Evolutionary conservation across 768 basidiomycete species (phyloP).

Genomic region (Scleroderma bovista): DNA sequence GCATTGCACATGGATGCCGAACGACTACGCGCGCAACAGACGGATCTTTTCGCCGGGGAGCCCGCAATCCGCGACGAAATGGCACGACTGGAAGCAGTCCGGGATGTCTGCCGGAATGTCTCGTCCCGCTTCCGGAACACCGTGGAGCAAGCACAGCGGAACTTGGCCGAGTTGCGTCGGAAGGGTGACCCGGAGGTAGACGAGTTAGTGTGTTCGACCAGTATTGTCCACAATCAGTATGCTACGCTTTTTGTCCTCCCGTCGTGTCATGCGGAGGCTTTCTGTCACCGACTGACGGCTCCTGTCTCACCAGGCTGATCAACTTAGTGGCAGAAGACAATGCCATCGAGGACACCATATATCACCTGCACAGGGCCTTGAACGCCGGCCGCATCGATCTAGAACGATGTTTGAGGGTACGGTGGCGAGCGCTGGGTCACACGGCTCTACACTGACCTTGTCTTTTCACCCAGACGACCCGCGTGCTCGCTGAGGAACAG

Average conservation of each 20-base stretch:
- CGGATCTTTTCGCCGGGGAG: constrained; percentile 82
- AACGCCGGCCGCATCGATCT: constrained; percentile 90
- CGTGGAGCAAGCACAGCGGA: constrained; percentile 63
- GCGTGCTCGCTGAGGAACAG: constrained; percentile 89
- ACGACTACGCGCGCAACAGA: constrained; percentile 72
- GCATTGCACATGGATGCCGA: constrained; percentile 62
- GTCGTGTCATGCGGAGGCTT: not conserved
- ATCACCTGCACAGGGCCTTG: constrained; percentile 90
- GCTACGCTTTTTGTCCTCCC: no score
- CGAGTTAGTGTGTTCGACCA: constrained; percentile 92
- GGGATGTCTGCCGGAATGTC: constrained; percentile 83
- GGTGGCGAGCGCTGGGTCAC: constrained; percentile 21
- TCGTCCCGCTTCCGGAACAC: constrained; percentile 57
- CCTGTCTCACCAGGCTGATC: constrained; percentile 60
- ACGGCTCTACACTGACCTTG: constrained; percentile 13
- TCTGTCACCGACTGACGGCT: constrained; percentile 12
- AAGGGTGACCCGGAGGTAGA: constrained; percentile 93
- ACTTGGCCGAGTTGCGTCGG: constrained; percentile 69
- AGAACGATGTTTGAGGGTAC: constrained; percentile 86
- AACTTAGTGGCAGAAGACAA: constrained; percentile 99
- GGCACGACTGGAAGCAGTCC: constrained; percentile 88
- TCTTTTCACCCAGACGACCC: constrained; percentile 53
- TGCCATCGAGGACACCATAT: constrained; percentile 97
- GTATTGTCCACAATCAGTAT: constrained; percentile 96
- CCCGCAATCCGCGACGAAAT: constrained; percentile 97